phyloP scores from a whole-genome alignment of 2,329 filamentous ascomycete genomes.

The Sclerotinia trifoliorum region DNA sequence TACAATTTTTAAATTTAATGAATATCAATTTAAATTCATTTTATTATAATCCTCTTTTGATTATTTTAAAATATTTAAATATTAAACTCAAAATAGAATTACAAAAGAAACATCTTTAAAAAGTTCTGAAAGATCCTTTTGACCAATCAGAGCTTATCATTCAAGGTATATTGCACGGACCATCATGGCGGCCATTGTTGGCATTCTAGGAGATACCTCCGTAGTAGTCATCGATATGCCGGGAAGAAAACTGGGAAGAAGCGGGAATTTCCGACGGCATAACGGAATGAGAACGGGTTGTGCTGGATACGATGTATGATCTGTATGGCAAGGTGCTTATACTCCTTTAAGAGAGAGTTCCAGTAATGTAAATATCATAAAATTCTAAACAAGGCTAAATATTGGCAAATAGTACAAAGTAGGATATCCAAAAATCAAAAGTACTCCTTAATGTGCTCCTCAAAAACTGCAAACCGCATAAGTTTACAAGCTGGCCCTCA shows the following conservation, averaged over 20 bases:
- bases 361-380: neutral
- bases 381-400: neutral
- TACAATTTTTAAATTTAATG: no score
- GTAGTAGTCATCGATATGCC: neutral
- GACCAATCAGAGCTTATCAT: no score
- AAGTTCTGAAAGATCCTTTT: no score
- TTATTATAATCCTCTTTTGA: no score
- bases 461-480: neutral
- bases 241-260: conserved; percentile 8
- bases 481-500: conserved; percentile 17
- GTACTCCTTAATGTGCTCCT: neutral
- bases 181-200: no score
- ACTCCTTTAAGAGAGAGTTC: neutral
- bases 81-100: no score
- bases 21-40: no score
- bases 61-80: no score
- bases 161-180: no score
- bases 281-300: conserved; percentile 1
- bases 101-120: no score
- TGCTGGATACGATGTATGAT: neutral
- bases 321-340: neutral
- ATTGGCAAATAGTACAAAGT: neutral
- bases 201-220: no score
- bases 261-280: conserved; percentile 15
- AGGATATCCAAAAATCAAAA: conserved; percentile 4